phyloP scores from a whole-genome alignment of 179 eudicot genomes.

The Silene vulgaris region DNA sequence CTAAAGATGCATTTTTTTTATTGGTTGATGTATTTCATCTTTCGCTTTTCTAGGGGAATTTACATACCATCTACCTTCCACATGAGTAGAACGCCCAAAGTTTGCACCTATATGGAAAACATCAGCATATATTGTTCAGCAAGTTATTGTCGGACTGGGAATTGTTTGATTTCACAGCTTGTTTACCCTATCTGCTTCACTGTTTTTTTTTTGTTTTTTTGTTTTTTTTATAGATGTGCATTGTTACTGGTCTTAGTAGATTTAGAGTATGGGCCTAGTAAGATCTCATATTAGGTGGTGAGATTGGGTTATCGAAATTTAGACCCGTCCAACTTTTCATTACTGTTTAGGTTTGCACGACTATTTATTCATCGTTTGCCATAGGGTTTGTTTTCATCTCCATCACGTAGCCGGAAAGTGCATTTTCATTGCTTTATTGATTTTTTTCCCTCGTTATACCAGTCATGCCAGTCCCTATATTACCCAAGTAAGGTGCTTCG shows the following conservation, averaged over 20 bases:
- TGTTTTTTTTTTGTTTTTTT: too few species aligned
- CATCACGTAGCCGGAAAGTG: slow-evolving; percentile 1
- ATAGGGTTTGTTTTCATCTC: slow-evolving; percentile 16
- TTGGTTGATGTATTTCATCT: background rate
- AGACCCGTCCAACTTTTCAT: slow-evolving; percentile 7
- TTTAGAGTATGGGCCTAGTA: slow-evolving; percentile 12
- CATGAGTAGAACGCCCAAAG: background rate
- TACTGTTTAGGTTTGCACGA: background rate
- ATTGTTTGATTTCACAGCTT: background rate
- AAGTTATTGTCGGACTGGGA: background rate
- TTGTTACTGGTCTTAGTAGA: background rate
- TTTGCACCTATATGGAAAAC: background rate
- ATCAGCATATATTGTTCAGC: background rate
- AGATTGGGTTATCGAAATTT: slow-evolving; percentile 1
- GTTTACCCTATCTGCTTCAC: background rate
- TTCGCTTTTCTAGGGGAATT: background rate
- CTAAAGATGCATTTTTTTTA: background rate
- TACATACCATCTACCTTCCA: slow-evolving; percentile 1
- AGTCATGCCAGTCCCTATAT: background rate
- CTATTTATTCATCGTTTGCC: slow-evolving; percentile 13
- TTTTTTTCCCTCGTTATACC: background rate
- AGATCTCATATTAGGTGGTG: background rate
- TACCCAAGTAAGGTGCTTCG: background rate
- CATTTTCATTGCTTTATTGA: background rate
- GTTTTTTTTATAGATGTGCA: slow-evolving; percentile 1